Evolutionary conservation across 2,329 filamentous ascomycete species (phyloP), one percentile per base, ranked within the genome.

Genomic region (Tolypocladium pustulatum): DNA sequence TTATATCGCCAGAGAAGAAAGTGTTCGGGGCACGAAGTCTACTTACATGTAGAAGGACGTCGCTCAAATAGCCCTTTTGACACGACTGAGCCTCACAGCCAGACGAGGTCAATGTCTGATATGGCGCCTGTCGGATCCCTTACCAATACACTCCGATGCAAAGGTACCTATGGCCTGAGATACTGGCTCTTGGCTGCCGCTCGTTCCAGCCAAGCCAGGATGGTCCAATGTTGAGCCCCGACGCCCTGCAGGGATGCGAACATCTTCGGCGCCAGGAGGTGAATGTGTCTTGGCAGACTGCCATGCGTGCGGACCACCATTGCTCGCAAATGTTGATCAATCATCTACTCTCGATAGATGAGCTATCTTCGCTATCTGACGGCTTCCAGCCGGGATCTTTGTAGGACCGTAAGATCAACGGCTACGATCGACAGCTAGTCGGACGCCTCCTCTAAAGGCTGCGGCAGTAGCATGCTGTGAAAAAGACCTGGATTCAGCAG

Each of bases 181-280:
- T 15, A 54, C 40, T 49, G 36, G 46, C 46, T 22, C 40, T 57
- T 57, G 56, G 57, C 43, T 57, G 59, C 51, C 54, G 46, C 51
- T 55, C 54, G 54, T 46, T 38, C 27, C 57, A 54, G 40, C 41
- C 38, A 52, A 53, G 57, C 55, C 51, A 51, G 41, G 58, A 54
- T 41, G 43, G 20, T 56, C 51, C 32, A 55, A 25, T 15, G 15
- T 37, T 37, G 46, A 52, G 13, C 4, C 25, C n/a, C 30, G 40
- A 46, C 38, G 8, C 22, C 17, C 20, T 41, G 40, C 57, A 55
- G 53, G 41, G 53, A 20, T 38, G 20, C 7, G 40, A 36, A 25
- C 36, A 43, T 12, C 15, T 56, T 54, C 15, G 56, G 37, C 38
- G 58, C 56, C 52, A 43, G 51, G 46, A 49, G 6, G 8, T n/a